Percentiles rank a stretch among this genome's conserved stretches.
phyloP scores from a whole-genome alignment of 768 basidiomycete species.

The Rubroboletus pulcherrimus region DNA sequence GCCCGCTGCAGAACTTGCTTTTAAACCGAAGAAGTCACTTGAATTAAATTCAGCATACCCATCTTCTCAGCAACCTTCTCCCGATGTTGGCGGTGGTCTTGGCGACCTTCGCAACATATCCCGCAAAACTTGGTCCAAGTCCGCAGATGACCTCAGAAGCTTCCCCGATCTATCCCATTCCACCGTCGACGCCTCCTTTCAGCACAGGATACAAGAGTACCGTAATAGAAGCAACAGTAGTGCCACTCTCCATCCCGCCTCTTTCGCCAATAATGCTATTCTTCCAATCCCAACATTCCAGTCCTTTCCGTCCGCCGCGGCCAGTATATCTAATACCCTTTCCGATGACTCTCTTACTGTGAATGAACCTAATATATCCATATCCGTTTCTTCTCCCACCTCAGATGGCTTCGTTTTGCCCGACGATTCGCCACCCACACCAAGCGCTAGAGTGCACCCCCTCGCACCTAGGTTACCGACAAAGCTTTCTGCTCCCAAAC shows the following conservation, averaged over 20 bases:
- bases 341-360: constrained; percentile 12
- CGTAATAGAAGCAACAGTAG: constrained; percentile 56
- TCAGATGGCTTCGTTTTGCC: constrained; percentile 33
- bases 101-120: constrained; percentile 72
- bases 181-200: constrained; percentile 47
- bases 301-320: constrained; percentile 39
- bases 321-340: constrained; percentile 20
- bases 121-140: constrained; percentile 73
- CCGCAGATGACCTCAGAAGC: constrained; percentile 73
- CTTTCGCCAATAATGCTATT: constrained; percentile 24
- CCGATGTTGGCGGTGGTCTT: constrained; percentile 35
- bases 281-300: constrained; percentile 35
- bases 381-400: constrained; percentile 45
- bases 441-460: constrained; percentile 63
- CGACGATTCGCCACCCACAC: constrained; percentile 37
- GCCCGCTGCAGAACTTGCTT: constrained; percentile 63
- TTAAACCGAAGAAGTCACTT: constrained; percentile 41
- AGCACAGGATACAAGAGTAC: constrained; percentile 63
- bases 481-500: constrained; percentile 56
- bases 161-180: constrained; percentile 36
- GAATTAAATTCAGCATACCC: constrained; percentile 37
- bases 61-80: constrained; percentile 27
- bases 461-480: constrained; percentile 71
- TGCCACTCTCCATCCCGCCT: constrained; percentile 44
- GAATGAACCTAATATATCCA: constrained; percentile 39